These are phyloP conservation scores for Populus trichocarpa DNA, from an alignment of 441 rosid species.

Conservation along the genomic window DNA sequence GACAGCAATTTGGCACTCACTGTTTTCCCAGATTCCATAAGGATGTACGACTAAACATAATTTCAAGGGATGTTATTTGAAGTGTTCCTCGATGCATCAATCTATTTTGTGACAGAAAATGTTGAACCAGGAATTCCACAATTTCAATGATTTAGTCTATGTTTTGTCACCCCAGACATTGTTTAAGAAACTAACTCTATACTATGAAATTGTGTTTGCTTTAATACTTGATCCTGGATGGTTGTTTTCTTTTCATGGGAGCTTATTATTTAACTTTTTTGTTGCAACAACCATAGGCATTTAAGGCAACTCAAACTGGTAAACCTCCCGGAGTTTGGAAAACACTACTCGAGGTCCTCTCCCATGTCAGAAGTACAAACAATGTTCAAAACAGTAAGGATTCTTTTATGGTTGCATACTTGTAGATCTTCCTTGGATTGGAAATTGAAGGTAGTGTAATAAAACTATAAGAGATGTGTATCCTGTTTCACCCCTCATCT, in stretches of 20 bases:
- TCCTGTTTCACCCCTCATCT: neutral
- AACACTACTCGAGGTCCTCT: constrained; percentile 65
- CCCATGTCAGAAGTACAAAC: constrained; percentile 57
- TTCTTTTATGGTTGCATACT: neutral
- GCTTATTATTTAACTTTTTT: constrained; percentile 6
- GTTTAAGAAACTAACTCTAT: neutral
- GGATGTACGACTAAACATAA: neutral
- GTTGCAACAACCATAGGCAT: constrained; percentile 50
- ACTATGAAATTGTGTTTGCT: neutral
- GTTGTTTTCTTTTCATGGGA: neutral
- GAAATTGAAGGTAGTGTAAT: neutral
- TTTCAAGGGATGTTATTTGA: neutral
- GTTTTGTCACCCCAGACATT: neutral
- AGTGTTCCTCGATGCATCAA: neutral
- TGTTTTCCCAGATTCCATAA: neutral
- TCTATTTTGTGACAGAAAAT: neutral
- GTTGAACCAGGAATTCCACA: neutral
- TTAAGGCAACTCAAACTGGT: constrained; percentile 57
- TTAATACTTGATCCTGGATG: neutral
- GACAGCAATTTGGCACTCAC: neutral
- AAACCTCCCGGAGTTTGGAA: constrained; percentile 84
- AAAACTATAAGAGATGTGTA: too few relatives aligned
- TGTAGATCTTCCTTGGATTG: neutral
- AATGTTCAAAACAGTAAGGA: constrained; percentile 51
- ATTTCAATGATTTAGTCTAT: neutral